Conservation (phyloP, 768 basidiomycete genomes). For the Mycena polygramma region DNA sequence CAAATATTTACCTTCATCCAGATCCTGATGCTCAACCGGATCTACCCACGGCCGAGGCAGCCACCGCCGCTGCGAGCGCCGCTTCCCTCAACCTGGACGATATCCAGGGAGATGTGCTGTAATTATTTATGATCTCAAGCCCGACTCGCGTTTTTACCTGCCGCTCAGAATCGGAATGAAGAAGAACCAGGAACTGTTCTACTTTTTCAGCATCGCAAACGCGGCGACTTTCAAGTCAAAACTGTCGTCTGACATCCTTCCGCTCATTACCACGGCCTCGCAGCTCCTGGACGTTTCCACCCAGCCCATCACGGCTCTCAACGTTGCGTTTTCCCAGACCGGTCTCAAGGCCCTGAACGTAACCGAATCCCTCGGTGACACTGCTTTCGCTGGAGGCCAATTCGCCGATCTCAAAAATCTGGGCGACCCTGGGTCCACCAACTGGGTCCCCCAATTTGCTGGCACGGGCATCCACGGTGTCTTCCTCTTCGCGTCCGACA, state of each 20-base stretch:
- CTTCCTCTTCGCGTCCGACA: constrained; percentile 59
- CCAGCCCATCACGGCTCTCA: constrained; percentile 54
- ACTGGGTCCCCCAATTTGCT: constrained; percentile 64
- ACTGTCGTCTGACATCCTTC: constrained; percentile 51
- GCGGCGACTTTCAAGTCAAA: constrained; percentile 57
- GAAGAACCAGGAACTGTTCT: constrained; percentile 65
- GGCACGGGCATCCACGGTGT: constrained; percentile 61
- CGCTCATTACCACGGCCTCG: constrained; percentile 60
- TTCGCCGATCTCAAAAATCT: constrained; percentile 52
- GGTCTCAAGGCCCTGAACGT: constrained; percentile 61
- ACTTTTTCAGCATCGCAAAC: constrained; percentile 66
- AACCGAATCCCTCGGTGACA: constrained; percentile 54
- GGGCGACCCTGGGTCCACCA: constrained; percentile 51
- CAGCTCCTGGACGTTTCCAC: constrained; percentile 51
- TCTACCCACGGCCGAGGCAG: constrained; percentile 13
- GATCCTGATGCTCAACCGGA: constrained; percentile 16
- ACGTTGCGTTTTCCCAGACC: constrained; percentile 66
- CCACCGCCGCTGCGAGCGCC: constrained; percentile 7
- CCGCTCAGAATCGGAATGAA: constrained; percentile 62
- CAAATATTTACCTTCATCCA: background rate
- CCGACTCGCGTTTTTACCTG: background rate
- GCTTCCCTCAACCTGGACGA: constrained; percentile 49
- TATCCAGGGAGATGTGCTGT: constrained; percentile 65
- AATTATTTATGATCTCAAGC: constrained; percentile 30
- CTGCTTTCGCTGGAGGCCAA: constrained; percentile 58